phyloP scores from a whole-genome alignment of 2,329 filamentous ascomycete species.

The Colletotrichum sp. region DNA sequence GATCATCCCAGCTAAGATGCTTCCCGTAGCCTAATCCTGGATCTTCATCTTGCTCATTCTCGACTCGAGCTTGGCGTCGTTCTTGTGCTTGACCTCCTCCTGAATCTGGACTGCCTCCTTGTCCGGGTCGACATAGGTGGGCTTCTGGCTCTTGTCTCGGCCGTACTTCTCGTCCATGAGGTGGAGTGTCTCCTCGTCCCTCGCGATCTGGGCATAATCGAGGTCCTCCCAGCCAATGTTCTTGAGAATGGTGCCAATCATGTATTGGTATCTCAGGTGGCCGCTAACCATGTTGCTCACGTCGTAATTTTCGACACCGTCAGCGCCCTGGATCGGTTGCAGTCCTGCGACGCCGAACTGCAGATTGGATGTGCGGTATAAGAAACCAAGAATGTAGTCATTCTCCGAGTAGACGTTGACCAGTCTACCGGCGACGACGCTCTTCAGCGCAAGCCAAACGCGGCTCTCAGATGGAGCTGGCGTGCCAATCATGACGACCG shows the following conservation, averaged over 20 bases:
- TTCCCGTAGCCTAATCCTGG: slow-evolving; percentile 21
- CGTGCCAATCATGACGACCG: slow-evolving; percentile 82
- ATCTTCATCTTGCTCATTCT: slow-evolving; percentile 32
- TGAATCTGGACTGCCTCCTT: slow-evolving; percentile 16
- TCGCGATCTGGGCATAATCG: slow-evolving; percentile 41
- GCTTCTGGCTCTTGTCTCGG: slow-evolving; percentile 31
- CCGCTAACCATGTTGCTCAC: slow-evolving; percentile 69
- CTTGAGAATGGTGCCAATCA: slow-evolving; percentile 70
- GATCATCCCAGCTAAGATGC: slow-evolving; percentile 19
- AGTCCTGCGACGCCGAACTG: slow-evolving; percentile 86
- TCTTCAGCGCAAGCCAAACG: slow-evolving; percentile 80
- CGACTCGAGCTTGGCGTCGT: slow-evolving; percentile 19
- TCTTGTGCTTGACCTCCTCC: slow-evolving; percentile 30
- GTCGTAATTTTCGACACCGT: slow-evolving; percentile 71
- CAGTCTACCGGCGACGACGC: slow-evolving; percentile 81
- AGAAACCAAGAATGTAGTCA: slow-evolving; percentile 86
- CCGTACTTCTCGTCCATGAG: slow-evolving; percentile 41
- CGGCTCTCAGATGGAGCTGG: slow-evolving; percentile 75
- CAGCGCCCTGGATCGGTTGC: slow-evolving; percentile 72
- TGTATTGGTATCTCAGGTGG: slow-evolving; percentile 73
- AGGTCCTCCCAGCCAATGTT: slow-evolving; percentile 74
- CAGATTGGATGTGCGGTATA: slow-evolving; percentile 83
- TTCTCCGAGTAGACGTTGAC: slow-evolving; percentile 89
- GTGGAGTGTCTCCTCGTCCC: slow-evolving; percentile 33
- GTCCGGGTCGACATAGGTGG: slow-evolving; percentile 15